Conservation (phyloP, 1,284 basidiomycete species). For the Pseudozyma tsukubaensis region DNA sequence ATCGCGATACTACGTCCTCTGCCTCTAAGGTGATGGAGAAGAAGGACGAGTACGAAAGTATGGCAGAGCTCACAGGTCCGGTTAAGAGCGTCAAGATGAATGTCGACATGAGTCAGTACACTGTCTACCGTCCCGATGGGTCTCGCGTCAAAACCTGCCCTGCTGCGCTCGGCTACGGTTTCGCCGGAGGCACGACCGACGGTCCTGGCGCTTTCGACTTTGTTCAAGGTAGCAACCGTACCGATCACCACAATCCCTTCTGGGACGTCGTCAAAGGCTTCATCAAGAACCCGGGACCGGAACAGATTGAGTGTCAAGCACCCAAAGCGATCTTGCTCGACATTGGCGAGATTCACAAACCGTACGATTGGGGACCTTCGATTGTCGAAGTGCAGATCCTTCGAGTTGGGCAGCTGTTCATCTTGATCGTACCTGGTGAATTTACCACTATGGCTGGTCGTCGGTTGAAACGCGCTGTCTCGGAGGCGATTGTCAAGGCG, state of each 20-base stretch:
- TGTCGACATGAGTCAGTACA: conserved; percentile 77
- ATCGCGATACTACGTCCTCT: conserved; percentile 8
- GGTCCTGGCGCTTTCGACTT: conserved; percentile 86
- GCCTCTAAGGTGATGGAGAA: neutral
- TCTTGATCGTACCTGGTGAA: conserved; percentile 80
- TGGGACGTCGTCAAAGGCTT: conserved; percentile 78
- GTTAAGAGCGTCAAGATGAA: conserved; percentile 60
- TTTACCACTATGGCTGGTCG: conserved; percentile 75
- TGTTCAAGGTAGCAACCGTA: conserved; percentile 79
- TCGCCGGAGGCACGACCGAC: conserved; percentile 78
- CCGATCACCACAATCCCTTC: conserved; percentile 78
- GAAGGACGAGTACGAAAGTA: conserved; percentile 22
- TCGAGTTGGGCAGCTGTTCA: conserved; percentile 81
- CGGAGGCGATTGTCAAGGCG: conserved; percentile 75
- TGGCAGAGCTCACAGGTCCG: conserved; percentile 30
- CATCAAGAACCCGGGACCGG: conserved; percentile 76
- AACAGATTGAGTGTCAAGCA: conserved; percentile 78
- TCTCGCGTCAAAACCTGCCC: conserved; percentile 80
- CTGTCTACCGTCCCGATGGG: conserved; percentile 77
- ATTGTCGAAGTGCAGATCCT: conserved; percentile 83
- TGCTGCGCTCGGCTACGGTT: conserved; percentile 74
- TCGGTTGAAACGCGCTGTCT: conserved; percentile 74
- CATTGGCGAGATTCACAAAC: conserved; percentile 68
- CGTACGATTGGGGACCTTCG: conserved; percentile 81
- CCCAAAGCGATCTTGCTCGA: conserved; percentile 80